These are phyloP conservation scores for Leccinum boreale DNA, from an alignment of 768 basidiomycete species.

Conservation along the genomic window DNA sequence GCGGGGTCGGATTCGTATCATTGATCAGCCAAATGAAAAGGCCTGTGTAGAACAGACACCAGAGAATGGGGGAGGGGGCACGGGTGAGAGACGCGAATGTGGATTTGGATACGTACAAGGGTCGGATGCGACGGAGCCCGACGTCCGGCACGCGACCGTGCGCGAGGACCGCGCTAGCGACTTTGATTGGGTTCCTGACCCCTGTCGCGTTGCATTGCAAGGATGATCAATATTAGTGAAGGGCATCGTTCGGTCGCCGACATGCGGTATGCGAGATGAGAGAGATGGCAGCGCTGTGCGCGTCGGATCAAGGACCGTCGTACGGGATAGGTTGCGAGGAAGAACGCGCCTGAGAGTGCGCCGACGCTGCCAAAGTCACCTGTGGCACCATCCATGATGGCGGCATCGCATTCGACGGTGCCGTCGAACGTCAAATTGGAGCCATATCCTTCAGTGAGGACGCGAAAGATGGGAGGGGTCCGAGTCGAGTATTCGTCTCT, in stretches of 20 bases:
- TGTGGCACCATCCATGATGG: conserved; percentile 55
- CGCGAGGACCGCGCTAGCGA: conserved; percentile 57
- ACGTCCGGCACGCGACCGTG: conserved; percentile 43
- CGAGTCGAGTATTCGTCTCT: background rate
- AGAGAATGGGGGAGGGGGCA: too few species aligned
- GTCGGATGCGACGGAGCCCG: conserved; percentile 62
- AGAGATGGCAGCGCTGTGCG: background rate
- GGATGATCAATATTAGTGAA: background rate
- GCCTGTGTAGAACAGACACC: background rate
- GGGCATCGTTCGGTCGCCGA: background rate
- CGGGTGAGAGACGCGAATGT: background rate
- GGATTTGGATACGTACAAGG: conserved; percentile 46
- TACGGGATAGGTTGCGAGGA: background rate
- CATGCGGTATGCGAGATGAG: background rate
- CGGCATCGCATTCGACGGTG: conserved; percentile 78
- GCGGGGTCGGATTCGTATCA: background rate
- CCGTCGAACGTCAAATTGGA: conserved; percentile 78
- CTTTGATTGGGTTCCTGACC: conserved; percentile 64
- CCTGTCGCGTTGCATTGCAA: conserved; percentile 35
- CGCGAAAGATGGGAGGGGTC: background rate
- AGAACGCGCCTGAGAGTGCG: conserved; percentile 57
- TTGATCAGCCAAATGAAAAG: background rate
- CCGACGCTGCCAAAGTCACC: conserved; percentile 69
- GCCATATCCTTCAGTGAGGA: conserved; percentile 51
- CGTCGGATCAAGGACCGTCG: background rate